A percentile compares a stretch with the other conserved stretches of the same genome.
Conservation (phyloP, 1,284 basidiomycete species). For the Ganoderma lucidum region DNA sequence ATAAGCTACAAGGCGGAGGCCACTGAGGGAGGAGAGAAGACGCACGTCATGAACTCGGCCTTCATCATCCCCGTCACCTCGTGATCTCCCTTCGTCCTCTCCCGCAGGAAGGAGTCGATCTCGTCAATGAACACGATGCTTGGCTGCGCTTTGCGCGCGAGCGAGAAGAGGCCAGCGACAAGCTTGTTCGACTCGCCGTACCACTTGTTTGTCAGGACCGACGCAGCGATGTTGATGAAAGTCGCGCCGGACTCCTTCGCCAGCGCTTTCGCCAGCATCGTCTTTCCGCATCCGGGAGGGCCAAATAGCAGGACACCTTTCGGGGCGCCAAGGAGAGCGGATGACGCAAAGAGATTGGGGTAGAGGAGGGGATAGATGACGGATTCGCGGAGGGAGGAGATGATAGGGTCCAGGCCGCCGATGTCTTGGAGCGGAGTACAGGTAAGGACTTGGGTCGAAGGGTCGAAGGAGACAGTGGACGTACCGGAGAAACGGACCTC, state of each 20-base stretch:
- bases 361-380: constrained; percentile 97
- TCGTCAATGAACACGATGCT: constrained; percentile 87
- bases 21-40: not conserved
- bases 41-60: constrained; percentile 99
- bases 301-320: constrained; percentile 90
- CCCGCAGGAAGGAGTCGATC: constrained; percentile 90
- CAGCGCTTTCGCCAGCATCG: constrained; percentile 94
- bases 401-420: constrained; percentile 95
- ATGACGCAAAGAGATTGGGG: constrained; percentile 86
- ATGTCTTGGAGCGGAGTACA: constrained; percentile 65
- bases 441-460: not conserved
- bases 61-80: constrained; percentile 99
- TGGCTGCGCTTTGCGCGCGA: constrained; percentile 80
- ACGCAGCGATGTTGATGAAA: constrained; percentile 91
- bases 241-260: constrained; percentile 97
- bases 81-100: constrained; percentile 90
- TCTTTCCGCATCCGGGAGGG: constrained; percentile 94
- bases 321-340: constrained; percentile 76
- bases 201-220: constrained; percentile 91
- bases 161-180: constrained; percentile 84
- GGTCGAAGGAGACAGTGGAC: constrained; percentile 27
- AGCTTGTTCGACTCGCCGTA: constrained; percentile 99
- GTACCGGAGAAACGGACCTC: constrained; percentile 75
- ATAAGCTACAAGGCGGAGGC: not conserved
- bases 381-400: constrained; percentile 91